Evolutionary conservation across 2,329 filamentous ascomycete species (phyloP).

Genomic region (Paraphaeosphaeria sporulosa): DNA sequence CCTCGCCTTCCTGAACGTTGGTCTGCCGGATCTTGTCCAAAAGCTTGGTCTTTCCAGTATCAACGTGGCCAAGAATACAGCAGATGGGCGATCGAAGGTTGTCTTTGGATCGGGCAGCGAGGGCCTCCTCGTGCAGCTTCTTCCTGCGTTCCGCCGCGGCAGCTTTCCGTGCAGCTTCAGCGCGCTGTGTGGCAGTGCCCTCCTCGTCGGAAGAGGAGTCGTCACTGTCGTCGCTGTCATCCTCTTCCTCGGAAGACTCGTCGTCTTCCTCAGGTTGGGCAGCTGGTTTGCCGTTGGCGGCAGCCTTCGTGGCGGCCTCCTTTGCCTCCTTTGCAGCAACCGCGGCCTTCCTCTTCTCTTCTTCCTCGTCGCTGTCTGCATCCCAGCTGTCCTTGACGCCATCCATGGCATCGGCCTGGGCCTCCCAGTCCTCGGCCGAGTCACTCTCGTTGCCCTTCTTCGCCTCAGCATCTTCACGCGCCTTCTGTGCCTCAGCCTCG

Average conservation of each 20-base stretch:
- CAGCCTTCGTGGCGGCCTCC: conserved; percentile 10
- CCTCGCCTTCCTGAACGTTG: conserved; percentile 98
- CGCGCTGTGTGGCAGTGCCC: conserved; percentile 73
- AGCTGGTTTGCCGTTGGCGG: conserved; percentile 26
- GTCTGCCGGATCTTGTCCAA: conserved; percentile 98
- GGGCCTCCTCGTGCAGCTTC: conserved; percentile 87
- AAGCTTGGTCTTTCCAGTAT: conserved; percentile 99
- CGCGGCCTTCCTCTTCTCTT: conserved; percentile 51
- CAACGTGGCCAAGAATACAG: conserved; percentile 99
- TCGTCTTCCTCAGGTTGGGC: conserved; percentile 17
- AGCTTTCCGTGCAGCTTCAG: conserved; percentile 80
- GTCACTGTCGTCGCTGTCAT: conserved; percentile 59
- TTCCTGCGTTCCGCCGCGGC: conserved; percentile 88
- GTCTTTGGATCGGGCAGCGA: conserved; percentile 90
- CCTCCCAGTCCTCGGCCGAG: conserved; percentile 85
- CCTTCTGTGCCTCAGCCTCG: conserved; percentile 75
- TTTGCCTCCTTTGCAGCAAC: conserved; percentile 41
- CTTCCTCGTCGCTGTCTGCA: conserved; percentile 78
- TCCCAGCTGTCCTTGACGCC: conserved; percentile 96
- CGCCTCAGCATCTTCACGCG: conserved; percentile 62
- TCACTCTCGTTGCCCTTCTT: conserved; percentile 70
- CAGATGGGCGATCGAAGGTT: conserved; percentile 97
- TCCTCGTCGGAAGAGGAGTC: conserved; percentile 76
- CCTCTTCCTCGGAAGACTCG: conserved; percentile 50
- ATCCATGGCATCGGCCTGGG: conserved; percentile 74